Evolutionary conservation across 768 basidiomycete genomes (phyloP).

Genomic region (Boletus patriciae): DNA sequence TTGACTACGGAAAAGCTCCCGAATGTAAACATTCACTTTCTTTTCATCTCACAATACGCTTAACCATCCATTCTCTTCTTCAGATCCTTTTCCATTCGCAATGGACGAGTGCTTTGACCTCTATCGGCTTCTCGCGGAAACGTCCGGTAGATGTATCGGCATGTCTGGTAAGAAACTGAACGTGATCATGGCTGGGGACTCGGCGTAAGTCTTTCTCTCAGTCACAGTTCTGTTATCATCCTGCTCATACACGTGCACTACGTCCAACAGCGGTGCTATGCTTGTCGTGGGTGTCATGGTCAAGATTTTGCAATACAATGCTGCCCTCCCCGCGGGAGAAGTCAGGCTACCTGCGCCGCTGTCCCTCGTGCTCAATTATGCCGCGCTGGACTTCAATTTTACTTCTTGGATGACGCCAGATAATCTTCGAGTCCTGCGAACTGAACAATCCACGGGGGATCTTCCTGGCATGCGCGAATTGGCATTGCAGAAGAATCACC

Average conservation of each 20-base stretch:
- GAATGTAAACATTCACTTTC: conserved; percentile 62
- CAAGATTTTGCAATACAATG: conserved; percentile 73
- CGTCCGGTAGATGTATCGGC: conserved; percentile 77
- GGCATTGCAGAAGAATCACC: conserved; percentile 82
- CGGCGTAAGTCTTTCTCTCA: conserved; percentile 69
- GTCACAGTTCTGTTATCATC: neutral
- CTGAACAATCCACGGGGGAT: conserved; percentile 84
- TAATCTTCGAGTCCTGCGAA: conserved; percentile 78
- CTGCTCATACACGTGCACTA: conserved; percentile 13
- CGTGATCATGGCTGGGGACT: conserved; percentile 86
- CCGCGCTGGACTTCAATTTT: conserved; percentile 96
- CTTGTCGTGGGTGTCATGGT: conserved; percentile 82
- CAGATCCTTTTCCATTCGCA: conserved; percentile 96
- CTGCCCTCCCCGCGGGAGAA: conserved; percentile 27
- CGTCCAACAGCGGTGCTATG: conserved; percentile 71
- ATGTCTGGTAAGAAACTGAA: conserved; percentile 83
- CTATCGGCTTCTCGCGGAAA: conserved; percentile 78
- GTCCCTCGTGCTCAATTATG: conserved; percentile 85
- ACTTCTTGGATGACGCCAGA: conserved; percentile 93
- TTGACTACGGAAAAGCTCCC: conserved; percentile 96
- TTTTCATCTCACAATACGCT: conserved; percentile 1
- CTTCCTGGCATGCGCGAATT: conserved; percentile 69
- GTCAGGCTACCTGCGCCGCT: conserved; percentile 67
- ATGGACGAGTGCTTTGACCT: conserved; percentile 94
- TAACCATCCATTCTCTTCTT: conserved; percentile 2